These are phyloP conservation scores for Trichoderma asperelloides DNA, from an alignment of 495 filamentous ascomycete genomes.

Conservation along the genomic window DNA sequence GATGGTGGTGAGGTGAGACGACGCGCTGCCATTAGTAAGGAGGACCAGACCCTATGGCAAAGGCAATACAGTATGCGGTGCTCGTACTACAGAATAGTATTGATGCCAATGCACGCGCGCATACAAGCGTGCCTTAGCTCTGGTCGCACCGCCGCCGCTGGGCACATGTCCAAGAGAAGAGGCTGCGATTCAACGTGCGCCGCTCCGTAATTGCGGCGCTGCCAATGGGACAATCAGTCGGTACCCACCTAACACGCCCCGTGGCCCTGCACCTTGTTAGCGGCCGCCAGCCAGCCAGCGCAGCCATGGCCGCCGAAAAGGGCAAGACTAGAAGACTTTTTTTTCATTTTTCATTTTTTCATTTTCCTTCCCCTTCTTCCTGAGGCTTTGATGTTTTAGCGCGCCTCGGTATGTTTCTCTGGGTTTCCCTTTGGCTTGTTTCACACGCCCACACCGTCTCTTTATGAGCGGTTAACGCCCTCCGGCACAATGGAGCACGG, in stretches of 20 bases:
- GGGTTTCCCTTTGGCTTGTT: background rate
- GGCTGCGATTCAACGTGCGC: too few species aligned
- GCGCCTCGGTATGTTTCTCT: background rate
- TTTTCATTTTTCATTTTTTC: background rate
- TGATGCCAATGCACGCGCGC: background rate
- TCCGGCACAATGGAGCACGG: too few species aligned
- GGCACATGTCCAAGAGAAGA: background rate
- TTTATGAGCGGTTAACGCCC: background rate
- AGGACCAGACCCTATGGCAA: too few species aligned
- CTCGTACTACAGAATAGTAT: background rate
- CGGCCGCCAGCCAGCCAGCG: constrained; percentile 7
- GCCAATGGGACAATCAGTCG: background rate
- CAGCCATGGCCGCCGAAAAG: background rate
- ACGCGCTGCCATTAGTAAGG: too few species aligned
- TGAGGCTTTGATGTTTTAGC: background rate
- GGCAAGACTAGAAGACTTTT: background rate
- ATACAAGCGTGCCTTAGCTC: background rate
- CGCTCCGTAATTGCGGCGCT: background rate
- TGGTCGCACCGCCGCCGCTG: background rate
- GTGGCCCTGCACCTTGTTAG: background rate
- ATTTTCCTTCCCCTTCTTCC: background rate
- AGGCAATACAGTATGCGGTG: background rate
- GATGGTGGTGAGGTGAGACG: background rate
- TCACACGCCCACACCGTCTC: background rate
- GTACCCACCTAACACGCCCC: background rate